Conservation (phyloP, 345 rosid species). For the Schrenkiella parvula region DNA sequence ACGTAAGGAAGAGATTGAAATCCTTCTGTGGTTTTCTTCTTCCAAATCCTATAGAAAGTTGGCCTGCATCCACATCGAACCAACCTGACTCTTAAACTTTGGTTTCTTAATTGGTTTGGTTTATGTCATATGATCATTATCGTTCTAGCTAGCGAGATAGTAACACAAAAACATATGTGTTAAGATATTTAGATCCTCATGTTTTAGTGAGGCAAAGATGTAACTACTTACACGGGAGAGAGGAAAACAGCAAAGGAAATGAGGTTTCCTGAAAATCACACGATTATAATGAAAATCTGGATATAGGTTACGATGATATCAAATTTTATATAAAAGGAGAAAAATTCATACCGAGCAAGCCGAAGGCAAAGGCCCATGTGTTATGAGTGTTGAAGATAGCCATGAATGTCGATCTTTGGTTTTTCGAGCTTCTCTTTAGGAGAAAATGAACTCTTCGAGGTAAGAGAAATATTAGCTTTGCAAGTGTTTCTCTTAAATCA, state of each 20-base stretch:
- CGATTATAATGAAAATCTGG: neutral
- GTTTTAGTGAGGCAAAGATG: slow-evolving; percentile 5
- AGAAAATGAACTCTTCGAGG: slow-evolving; percentile 13
- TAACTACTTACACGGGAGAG: slow-evolving; percentile 66
- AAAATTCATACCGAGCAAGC: slow-evolving; percentile 30
- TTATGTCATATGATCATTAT: neutral
- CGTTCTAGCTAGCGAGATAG: neutral
- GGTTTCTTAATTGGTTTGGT: neutral
- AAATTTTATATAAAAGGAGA: neutral
- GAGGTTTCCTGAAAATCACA: slow-evolving; percentile 50
- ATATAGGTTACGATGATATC: neutral
- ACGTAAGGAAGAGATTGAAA: slow-evolving; percentile 66
- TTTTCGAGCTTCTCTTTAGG: neutral
- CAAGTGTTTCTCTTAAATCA: slow-evolving; percentile 19
- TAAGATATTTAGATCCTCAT: neutral
- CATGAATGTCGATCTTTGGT: slow-evolving; percentile 18
- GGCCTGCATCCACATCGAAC: slow-evolving; percentile 40
- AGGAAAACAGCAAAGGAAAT: slow-evolving; percentile 58
- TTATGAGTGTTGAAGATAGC: slow-evolving; percentile 33
- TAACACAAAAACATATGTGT: neutral
- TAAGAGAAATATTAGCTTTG: slow-evolving; percentile 10
- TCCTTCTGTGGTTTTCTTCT: slow-evolving; percentile 76
- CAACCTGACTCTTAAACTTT: neutral
- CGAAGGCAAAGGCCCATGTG: slow-evolving; percentile 36
- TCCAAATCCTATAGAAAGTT: slow-evolving; percentile 55